phyloP scores from a whole-genome alignment of 176 grass and related monocot species.

The Oryza coarctata region DNA sequence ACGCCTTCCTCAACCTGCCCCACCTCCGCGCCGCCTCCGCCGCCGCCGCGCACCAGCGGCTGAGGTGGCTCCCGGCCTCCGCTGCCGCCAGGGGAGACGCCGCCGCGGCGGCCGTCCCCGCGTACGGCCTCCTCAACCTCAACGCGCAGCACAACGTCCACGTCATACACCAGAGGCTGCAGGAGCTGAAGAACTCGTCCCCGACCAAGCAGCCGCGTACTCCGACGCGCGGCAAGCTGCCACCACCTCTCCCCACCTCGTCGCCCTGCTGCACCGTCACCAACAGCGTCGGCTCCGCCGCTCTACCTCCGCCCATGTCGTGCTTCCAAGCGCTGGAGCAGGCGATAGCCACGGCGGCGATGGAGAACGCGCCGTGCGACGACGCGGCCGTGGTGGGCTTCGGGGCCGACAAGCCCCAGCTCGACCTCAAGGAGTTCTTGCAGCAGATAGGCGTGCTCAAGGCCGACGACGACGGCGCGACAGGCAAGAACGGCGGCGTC shows the following conservation, averaged over 20 bases:
- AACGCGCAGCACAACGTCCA: constrained; percentile 99
- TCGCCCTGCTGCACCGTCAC: constrained; percentile 50
- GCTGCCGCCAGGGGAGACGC: not conserved
- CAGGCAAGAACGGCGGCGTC: not conserved
- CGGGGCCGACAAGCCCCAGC: constrained; percentile 67
- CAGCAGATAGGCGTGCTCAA: constrained; percentile 94
- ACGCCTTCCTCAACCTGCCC: constrained; percentile 93
- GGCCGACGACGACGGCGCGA: constrained; percentile 26
- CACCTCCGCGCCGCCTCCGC: constrained; percentile 64
- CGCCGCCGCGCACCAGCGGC: constrained; percentile 50
- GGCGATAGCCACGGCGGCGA: constrained; percentile 20
- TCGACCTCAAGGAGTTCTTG: constrained; percentile 95
- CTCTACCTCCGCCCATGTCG: constrained; percentile 31
- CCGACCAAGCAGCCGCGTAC: constrained; percentile 13
- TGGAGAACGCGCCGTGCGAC: constrained; percentile 31
- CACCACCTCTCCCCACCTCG: not conserved
- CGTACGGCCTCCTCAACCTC: constrained; percentile 93
- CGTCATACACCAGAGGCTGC: constrained; percentile 92
- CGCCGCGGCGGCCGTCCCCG: constrained; percentile 34
- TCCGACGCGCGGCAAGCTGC: not conserved
- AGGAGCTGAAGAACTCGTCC: constrained; percentile 64
- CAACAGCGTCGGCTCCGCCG: not conserved
- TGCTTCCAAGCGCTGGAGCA: constrained; percentile 57
- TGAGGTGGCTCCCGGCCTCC: constrained; percentile 81
- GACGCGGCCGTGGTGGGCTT: not conserved